Conservation (phyloP, 768 basidiomycete species). For the Mycena galopus region DNA sequence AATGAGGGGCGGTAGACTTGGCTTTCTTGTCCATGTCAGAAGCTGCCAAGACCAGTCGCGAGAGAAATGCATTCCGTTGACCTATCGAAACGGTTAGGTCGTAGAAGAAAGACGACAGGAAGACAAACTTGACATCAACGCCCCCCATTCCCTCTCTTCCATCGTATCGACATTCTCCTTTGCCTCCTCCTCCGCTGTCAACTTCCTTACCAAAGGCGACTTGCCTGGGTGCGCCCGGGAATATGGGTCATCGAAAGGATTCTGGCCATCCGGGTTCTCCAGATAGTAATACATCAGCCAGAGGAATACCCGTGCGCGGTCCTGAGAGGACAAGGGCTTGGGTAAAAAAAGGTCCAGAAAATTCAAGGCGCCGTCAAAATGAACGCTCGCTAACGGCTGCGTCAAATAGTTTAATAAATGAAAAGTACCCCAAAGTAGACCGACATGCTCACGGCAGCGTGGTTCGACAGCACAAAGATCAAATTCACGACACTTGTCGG, state of each 20-base stretch:
- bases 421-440: constrained; percentile 19
- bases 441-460: constrained; percentile 73
- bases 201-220: constrained; percentile 70
- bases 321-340: constrained; percentile 74
- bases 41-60: constrained; percentile 72
- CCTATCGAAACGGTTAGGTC: constrained; percentile 2
- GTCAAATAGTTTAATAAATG: constrained; percentile 22
- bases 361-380: constrained; percentile 82
- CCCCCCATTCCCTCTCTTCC: constrained; percentile 86
- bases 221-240: constrained; percentile 68
- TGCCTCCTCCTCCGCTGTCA: constrained; percentile 66
- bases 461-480: constrained; percentile 85
- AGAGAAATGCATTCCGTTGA: constrained; percentile 78
- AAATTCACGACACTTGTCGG: constrained; percentile 91
- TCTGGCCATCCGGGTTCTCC: constrained; percentile 71
- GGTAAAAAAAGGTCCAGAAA: constrained; percentile 91
- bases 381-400: constrained; percentile 71
- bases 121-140: constrained; percentile 69
- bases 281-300: constrained; percentile 89
- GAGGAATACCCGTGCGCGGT: constrained; percentile 84
- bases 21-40: constrained; percentile 65
- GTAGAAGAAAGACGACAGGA: background rate
- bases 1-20: constrained; percentile 57
- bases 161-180: constrained; percentile 83
- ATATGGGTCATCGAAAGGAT: constrained; percentile 82